phyloP scores from a whole-genome alignment of 129 eudicot genomes.

The Deinandra increscens region DNA sequence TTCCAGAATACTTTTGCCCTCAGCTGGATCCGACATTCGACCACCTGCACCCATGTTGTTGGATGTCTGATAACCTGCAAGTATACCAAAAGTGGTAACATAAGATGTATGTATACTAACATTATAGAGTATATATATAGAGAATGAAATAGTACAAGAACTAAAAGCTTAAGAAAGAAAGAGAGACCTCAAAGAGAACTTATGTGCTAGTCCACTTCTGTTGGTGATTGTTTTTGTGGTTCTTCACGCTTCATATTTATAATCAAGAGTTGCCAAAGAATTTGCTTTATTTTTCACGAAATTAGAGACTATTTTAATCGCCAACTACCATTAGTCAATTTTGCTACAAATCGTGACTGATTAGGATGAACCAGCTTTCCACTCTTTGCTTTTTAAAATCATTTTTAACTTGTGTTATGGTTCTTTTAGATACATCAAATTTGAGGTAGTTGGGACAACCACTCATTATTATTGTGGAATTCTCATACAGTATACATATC shows the following conservation, averaged over 20 bases:
- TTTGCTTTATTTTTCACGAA: not conserved
- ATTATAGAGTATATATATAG: not conserved
- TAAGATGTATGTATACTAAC: not conserved
- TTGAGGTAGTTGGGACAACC: no score
- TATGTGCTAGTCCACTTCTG: not conserved
- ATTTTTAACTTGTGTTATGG: no score
- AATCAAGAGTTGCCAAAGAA: constrained; percentile 7
- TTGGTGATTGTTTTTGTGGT: constrained; percentile 10
- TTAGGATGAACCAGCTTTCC: not conserved
- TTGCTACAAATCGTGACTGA: constrained; percentile 15
- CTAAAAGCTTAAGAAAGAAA: not conserved
- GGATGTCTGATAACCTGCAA: constrained; percentile 11
- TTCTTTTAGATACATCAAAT: no score
- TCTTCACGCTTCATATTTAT: constrained; percentile 21
- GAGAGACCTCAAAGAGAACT: constrained; percentile 15
- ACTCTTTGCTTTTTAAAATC: not conserved
- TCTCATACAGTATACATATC: no score
- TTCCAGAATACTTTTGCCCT: constrained; percentile 25
- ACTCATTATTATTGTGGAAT: no score
- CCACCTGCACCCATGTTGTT: constrained; percentile 52
- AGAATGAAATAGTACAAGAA: not conserved
- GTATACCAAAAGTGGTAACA: not conserved
- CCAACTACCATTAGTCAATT: constrained; percentile 21
- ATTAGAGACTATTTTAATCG: not conserved
- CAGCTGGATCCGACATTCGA: constrained; percentile 34